A percentile compares a stretch with the other conserved stretches of the same genome.
These are phyloP conservation scores for Ophiobolus disseminans DNA, from an alignment of 2,329 filamentous ascomycete species.

Conservation along the genomic window DNA sequence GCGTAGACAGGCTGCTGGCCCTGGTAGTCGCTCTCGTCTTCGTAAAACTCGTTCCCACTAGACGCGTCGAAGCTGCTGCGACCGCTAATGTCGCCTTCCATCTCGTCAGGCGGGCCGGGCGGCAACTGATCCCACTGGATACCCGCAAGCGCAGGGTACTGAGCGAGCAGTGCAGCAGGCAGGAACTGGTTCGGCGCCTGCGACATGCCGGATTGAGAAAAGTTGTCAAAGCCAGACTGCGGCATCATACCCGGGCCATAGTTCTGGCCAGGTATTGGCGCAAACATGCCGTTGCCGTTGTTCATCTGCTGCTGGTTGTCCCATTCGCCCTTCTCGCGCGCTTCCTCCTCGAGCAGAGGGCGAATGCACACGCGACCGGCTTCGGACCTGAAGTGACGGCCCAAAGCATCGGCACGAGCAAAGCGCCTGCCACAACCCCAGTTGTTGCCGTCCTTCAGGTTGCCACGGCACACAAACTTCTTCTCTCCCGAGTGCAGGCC, in stretches of 20 bases:
- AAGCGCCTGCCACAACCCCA: slow-evolving; percentile 96
- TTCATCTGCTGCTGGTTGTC: slow-evolving; percentile 64
- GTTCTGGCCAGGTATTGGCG: slow-evolving; percentile 37
- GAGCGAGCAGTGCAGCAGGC: slow-evolving; percentile 86
- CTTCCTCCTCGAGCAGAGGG: slow-evolving; percentile 94
- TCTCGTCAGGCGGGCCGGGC: slow-evolving; percentile 63
- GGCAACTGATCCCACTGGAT: slow-evolving; percentile 84
- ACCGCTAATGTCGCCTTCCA: slow-evolving; percentile 71
- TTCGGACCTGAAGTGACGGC: slow-evolving; percentile 93
- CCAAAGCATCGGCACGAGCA: slow-evolving; percentile 91
- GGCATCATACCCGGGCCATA: slow-evolving; percentile 43
- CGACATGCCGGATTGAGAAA: slow-evolving; percentile 36
- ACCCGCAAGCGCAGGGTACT: slow-evolving; percentile 91
- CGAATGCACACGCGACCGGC: slow-evolving; percentile 96
- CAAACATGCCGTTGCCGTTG: slow-evolving; percentile 53
- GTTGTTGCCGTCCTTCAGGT: slow-evolving; percentile 78
- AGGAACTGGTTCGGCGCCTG: slow-evolving; percentile 57
- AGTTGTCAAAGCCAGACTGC: slow-evolving; percentile 44
- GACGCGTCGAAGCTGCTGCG: slow-evolving; percentile 80
- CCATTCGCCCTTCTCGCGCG: slow-evolving; percentile 76
- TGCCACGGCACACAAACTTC: slow-evolving; percentile 96
- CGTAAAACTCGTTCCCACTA: slow-evolving; percentile 72
- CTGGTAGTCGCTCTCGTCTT: slow-evolving; percentile 67
- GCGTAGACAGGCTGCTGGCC: slow-evolving; percentile 37
- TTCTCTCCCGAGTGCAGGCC: slow-evolving; percentile 96